Evolutionary conservation across 768 basidiomycete genomes (phyloP).

Genomic region (Boletus reticuloceps): DNA sequence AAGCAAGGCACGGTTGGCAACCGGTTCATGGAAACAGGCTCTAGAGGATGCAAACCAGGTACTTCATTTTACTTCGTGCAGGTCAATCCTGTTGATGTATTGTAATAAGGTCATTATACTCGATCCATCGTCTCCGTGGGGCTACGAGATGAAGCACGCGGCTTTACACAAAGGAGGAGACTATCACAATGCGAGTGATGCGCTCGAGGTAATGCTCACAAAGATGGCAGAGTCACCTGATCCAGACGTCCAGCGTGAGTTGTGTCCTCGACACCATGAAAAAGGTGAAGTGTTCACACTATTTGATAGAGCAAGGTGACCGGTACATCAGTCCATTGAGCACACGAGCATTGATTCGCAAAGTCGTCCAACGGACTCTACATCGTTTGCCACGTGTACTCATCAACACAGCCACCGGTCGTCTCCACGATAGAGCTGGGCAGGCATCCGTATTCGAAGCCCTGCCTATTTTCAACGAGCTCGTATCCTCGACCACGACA

Average conservation of each 20-base stretch:
- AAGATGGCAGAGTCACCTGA: neutral
- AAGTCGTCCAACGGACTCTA: too few relatives aligned
- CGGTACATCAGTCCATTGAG: too few relatives aligned
- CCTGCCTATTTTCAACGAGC: too few relatives aligned
- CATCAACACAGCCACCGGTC: too few relatives aligned
- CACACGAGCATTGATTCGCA: too few relatives aligned
- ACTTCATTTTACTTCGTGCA: neutral
- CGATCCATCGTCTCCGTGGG: neutral
- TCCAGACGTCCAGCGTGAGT: neutral
- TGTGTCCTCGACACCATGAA: too few relatives aligned
- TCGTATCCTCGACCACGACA: too few relatives aligned
- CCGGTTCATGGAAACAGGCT: neutral
- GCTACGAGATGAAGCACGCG: neutral
- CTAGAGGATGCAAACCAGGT: neutral
- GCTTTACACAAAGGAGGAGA: neutral
- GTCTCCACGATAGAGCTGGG: too few relatives aligned
- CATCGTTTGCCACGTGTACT: too few relatives aligned
- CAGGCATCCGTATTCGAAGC: too few relatives aligned
- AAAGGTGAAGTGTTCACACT: too few relatives aligned
- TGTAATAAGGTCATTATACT: neutral
- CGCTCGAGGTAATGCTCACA: neutral
- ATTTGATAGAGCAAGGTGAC: too few relatives aligned
- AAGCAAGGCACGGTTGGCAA: neutral
- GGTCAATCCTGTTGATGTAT: neutral
- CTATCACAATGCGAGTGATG: neutral